phyloP scores from a whole-genome alignment of 768 basidiomycete species.

The Harrya chromipes region DNA sequence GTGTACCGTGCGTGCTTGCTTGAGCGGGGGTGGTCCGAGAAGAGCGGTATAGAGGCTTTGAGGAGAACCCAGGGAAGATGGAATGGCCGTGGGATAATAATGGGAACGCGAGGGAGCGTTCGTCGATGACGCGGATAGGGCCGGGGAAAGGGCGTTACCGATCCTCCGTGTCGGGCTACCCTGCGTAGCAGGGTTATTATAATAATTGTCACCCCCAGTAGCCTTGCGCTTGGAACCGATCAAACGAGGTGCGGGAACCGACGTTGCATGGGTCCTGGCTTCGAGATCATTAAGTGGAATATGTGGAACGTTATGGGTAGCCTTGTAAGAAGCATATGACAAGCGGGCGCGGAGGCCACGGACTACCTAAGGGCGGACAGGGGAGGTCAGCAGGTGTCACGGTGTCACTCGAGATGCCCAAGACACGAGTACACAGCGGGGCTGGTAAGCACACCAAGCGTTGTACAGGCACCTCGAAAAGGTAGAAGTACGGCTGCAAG shows the following conservation, averaged over 20 bases:
- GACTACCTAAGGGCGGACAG: constrained; percentile 58
- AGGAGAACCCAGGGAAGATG: constrained; percentile 38
- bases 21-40: constrained; percentile 70
- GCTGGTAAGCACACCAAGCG: constrained; percentile 1
- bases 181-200: constrained; percentile 52
- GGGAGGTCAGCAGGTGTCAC: constrained; percentile 24
- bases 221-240: constrained; percentile 60
- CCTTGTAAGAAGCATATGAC: constrained; percentile 83
- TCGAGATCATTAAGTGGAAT: constrained; percentile 71
- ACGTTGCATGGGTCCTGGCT: constrained; percentile 47
- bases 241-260: constrained; percentile 47
- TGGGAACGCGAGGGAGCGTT: constrained; percentile 39
- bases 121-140: constrained; percentile 24
- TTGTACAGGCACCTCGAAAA: background rate
- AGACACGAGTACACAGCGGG: constrained; percentile 7
- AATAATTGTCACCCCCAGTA: constrained; percentile 39
- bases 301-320: constrained; percentile 66
- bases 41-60: constrained; percentile 73
- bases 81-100: constrained; percentile 39
- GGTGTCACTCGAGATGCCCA: constrained; percentile 6
- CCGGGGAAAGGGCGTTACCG: constrained; percentile 44
- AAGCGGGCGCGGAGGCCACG: constrained; percentile 78
- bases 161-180: constrained; percentile 38
- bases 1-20: constrained; percentile 76
- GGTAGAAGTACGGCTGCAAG: constrained; percentile 10